Evolutionary conservation across 2,329 filamentous ascomycete species (phyloP).

Genomic region (Aspergillus sergii): DNA sequence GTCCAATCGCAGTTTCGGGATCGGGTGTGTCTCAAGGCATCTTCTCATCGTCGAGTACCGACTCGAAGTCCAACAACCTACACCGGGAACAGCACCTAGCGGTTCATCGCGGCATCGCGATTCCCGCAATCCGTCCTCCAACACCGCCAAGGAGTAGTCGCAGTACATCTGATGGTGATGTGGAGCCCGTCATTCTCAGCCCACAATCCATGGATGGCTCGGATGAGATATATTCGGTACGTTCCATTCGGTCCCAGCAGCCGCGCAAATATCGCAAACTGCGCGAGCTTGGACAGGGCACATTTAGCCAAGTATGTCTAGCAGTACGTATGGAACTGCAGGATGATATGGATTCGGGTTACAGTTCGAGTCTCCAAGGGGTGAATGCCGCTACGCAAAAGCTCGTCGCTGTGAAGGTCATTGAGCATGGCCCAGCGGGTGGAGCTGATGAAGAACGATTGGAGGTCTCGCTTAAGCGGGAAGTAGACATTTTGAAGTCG

Average conservation of each 20-base stretch:
- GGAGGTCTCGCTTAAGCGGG: conserved; percentile 89
- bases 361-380: conserved; percentile 17
- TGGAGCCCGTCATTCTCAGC: conserved; percentile 36
- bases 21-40: conserved; percentile 50
- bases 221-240: conserved; percentile 70
- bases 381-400: conserved; percentile 61
- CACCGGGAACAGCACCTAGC: conserved; percentile 82
- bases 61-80: conserved; percentile 46
- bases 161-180: conserved; percentile 56
- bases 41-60: conserved; percentile 52
- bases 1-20: conserved; percentile 73
- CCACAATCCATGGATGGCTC: conserved; percentile 21
- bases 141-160: conserved; percentile 80
- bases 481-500: conserved; percentile 88
- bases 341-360: conserved; percentile 33
- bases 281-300: conserved; percentile 83
- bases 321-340: conserved; percentile 74
- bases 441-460: conserved; percentile 91
- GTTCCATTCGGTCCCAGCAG: conserved; percentile 68
- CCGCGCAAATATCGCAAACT: conserved; percentile 77
- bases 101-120: conserved; percentile 71
- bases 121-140: conserved; percentile 63
- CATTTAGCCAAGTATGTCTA: conserved; percentile 91
- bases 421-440: conserved; percentile 90
- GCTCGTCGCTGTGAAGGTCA: conserved; percentile 91